Evolutionary conservation across 2,329 filamentous ascomycete species (phyloP).

Genomic region (Xylaria sp.): DNA sequence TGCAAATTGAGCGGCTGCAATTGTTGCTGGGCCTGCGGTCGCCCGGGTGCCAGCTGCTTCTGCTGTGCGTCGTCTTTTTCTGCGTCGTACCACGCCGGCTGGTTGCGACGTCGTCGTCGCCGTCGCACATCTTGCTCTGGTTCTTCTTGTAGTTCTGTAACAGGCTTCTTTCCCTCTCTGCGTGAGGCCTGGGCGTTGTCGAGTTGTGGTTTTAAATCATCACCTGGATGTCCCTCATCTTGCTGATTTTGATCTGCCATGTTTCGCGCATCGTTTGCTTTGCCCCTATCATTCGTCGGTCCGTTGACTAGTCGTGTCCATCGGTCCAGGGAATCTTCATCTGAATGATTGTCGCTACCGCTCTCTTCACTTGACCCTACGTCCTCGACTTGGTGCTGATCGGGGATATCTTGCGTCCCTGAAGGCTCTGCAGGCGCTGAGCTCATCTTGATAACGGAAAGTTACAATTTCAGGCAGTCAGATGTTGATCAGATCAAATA

Average conservation of each 20-base stretch:
- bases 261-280: not conserved
- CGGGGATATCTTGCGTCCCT: conserved; percentile 2
- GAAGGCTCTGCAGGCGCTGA: conserved; percentile 1
- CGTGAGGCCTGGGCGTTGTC: conserved; percentile 31
- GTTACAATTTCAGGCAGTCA: not conserved
- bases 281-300: not conserved
- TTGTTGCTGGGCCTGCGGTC: conserved; percentile 21
- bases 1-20: conserved; percentile 12
- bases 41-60: conserved; percentile 29
- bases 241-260: not conserved
- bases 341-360: conserved; percentile 11
- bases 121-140: conserved; percentile 27
- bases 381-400: conserved; percentile 9
- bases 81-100: conserved; percentile 28
- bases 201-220: conserved; percentile 15
- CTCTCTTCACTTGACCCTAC: conserved; percentile 1
- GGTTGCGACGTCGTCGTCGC: conserved; percentile 30
- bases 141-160: conserved; percentile 22
- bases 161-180: conserved; percentile 32
- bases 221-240: conserved; percentile 11
- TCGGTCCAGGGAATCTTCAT: not conserved
- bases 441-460: not conserved
- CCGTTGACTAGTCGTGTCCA: conserved; percentile 13
- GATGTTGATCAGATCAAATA: not conserved
- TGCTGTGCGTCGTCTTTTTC: conserved; percentile 27